Conservation (phyloP, 2,329 filamentous ascomycete genomes). For the Fusarium poae region DNA sequence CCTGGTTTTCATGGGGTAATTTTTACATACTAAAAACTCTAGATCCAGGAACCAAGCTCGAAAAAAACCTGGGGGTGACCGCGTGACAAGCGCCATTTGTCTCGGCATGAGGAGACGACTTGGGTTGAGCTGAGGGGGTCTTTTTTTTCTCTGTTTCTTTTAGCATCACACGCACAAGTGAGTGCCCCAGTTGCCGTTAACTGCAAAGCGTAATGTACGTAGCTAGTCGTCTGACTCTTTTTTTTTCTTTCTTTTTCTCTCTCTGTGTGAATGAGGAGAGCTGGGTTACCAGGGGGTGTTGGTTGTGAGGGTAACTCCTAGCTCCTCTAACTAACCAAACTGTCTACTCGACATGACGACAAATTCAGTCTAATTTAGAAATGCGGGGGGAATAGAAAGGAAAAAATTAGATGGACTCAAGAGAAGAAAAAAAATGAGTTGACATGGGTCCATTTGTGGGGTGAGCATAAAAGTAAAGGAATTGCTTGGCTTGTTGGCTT, state of each 20-base stretch:
- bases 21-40: constrained; percentile 50
- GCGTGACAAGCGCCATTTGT: constrained; percentile 47
- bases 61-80: constrained; percentile 37
- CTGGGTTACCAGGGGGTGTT: background rate
- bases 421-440: background rate
- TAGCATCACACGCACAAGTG: constrained; percentile 42
- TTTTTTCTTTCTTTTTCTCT: too few species aligned
- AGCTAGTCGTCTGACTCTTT: constrained; percentile 6
- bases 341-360: constrained; percentile 36
- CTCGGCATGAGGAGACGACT: constrained; percentile 6
- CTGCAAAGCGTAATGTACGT: constrained; percentile 43
- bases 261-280: background rate
- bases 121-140: background rate
- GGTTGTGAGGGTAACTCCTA: background rate
- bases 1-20: constrained; percentile 49
- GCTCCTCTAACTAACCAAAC: background rate
- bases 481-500: constrained; percentile 23
- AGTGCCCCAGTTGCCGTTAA: constrained; percentile 43
- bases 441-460: constrained; percentile 43
- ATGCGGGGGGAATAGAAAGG: constrained; percentile 39
- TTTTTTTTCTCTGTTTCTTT: background rate
- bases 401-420: constrained; percentile 1
- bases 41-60: constrained; percentile 44
- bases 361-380: constrained; percentile 28
- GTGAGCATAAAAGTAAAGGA: constrained; percentile 36